Evolutionary conservation across 1,284 basidiomycete genomes (phyloP), one percentile per base, ranked within the genome.

Genomic region (Naganishia cerealis): DNA sequence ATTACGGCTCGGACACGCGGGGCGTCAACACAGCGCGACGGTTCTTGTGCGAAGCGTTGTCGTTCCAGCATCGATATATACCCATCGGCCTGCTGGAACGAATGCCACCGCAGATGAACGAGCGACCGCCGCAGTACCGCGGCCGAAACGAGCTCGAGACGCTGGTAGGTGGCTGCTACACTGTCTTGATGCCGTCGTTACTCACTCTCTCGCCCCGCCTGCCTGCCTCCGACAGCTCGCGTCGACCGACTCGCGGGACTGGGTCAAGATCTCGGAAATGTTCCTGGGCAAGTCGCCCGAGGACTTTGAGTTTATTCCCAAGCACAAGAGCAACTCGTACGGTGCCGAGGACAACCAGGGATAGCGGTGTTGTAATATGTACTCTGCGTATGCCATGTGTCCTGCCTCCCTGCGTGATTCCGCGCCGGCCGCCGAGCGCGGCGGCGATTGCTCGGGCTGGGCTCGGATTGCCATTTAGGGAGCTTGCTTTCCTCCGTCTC

Each of bases 221-320:
- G n/a, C 33, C 26, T 38, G 29, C 29, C 29, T 33, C 29, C 29
- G 15, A 33, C 39, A 63, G 61, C 82, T 98, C 8, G 87, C 91
- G 0, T 92, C 90, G 75, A 84, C 86, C 1, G 87, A 90, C 75
- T 88, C 89, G 71, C 83, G 85, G n/a, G 93, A 97, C 78, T 99
- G 95, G 95, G 90, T 97, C 63, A 92, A 88, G 80, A 88, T 99
- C 40, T 90, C 90, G 0, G 92, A 96, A 79, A 94, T 97, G 91
- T 98, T 92, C 86, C 83, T 90, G 15, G 90, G 90, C 1, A 87
- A 86, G 55, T 83, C 85, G 1, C 88, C 88, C 0, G 86, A 87
- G 33, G 81, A 82, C 42, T 89, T 87, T 84, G 79, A 82, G 6
- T 92, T 91, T 78, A 83, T 83, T 7, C 89, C 88, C 1, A 90